phyloP scores from a whole-genome alignment of 192 early-diverging fungal species.

The Entophlyctis helioformis region DNA sequence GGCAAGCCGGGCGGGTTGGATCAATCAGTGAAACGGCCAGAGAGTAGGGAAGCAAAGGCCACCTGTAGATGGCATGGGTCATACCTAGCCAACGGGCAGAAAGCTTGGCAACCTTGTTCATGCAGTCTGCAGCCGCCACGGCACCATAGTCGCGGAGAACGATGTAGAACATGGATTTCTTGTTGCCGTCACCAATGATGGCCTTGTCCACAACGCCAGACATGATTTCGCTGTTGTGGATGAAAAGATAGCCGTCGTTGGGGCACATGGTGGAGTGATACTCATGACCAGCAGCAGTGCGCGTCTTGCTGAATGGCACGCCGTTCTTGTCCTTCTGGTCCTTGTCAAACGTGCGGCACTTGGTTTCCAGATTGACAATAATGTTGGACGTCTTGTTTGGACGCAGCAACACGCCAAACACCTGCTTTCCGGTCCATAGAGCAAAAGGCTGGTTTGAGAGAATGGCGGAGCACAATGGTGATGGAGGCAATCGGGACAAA shows the following conservation, averaged over 20 bases:
- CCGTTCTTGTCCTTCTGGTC: slow-evolving; percentile 31
- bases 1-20: background rate
- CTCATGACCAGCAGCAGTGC: slow-evolving; percentile 6
- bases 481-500: background rate
- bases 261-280: slow-evolving; percentile 54
- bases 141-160: slow-evolving; percentile 87
- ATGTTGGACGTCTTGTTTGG: slow-evolving; percentile 62
- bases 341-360: slow-evolving; percentile 47
- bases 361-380: slow-evolving; percentile 81
- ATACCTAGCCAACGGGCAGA: slow-evolving; percentile 82
- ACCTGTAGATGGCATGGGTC: too few relatives aligned
- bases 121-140: slow-evolving; percentile 70
- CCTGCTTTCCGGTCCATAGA: slow-evolving; percentile 96
- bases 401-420: slow-evolving; percentile 78
- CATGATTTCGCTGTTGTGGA: slow-evolving; percentile 90
- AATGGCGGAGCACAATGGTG: slow-evolving; percentile 5
- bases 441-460: slow-evolving; percentile 43
- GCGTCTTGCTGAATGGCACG: slow-evolving; percentile 36
- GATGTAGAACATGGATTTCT: slow-evolving; percentile 87
- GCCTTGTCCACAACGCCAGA: slow-evolving; percentile 90
- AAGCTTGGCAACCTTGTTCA: slow-evolving; percentile 89
- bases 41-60: too few relatives aligned
- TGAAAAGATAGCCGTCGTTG: slow-evolving; percentile 80
- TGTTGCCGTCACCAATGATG: slow-evolving; percentile 93
- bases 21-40: too few relatives aligned